These are phyloP conservation scores for Lactarius akahatsu DNA, from an alignment of 768 basidiomycete genomes.

Conservation along the genomic window DNA sequence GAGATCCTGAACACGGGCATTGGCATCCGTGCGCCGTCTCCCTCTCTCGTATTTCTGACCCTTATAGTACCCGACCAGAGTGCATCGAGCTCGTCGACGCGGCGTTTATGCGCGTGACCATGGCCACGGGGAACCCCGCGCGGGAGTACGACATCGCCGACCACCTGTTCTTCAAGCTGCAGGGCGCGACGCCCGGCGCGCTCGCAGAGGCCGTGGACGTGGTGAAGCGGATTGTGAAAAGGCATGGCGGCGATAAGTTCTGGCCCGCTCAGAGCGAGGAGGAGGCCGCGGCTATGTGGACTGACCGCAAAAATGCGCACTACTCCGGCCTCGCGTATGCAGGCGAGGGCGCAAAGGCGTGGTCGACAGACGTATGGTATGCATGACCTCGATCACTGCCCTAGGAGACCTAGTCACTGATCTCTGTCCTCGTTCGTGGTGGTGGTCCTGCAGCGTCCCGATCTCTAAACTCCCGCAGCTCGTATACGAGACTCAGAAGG, in stretches of 20 bases:
- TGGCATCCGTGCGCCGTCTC: conserved; percentile 60
- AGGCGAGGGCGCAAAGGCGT: no score
- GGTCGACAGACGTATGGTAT: no score
- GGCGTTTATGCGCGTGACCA: conserved; percentile 61
- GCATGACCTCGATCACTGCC: no score
- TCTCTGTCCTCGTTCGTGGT: no score
- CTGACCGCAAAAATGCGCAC: no score
- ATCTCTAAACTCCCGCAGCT: conserved; percentile 52
- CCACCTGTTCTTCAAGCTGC: conserved; percentile 85
- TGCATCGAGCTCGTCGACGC: conserved; percentile 31
- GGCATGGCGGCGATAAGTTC: conserved; percentile 68
- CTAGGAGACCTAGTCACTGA: no score
- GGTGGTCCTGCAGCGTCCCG: no score
- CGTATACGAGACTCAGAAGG: conserved; percentile 68
- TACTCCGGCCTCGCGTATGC: no score
- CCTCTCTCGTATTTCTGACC: not conserved
- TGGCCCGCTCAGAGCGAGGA: conserved; percentile 32
- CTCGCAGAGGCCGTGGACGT: conserved; percentile 61
- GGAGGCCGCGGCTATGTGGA: no score
- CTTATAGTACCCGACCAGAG: conserved; percentile 42
- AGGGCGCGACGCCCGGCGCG: conserved; percentile 60
- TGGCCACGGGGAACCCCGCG: conserved; percentile 49
- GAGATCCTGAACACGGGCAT: conserved; percentile 72
- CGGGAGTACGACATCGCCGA: conserved; percentile 40
- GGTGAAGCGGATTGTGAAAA: conserved; percentile 55